Conservation (phyloP, 495 filamentous ascomycete genomes). For the Emericellopsis terricola region DNA sequence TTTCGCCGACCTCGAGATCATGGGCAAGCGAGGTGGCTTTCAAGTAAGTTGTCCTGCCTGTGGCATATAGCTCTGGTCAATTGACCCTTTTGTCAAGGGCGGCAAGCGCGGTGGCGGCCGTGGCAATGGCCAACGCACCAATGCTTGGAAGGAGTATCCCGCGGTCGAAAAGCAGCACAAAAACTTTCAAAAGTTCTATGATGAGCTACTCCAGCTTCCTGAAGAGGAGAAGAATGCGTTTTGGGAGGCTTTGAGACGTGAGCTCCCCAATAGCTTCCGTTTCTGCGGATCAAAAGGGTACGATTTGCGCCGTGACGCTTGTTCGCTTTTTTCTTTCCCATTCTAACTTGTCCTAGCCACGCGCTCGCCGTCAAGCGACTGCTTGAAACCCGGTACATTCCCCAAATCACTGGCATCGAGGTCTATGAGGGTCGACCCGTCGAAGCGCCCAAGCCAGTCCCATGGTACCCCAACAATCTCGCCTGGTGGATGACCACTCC, state of each 20-base stretch:
- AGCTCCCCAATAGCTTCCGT: slow-evolving; percentile 88
- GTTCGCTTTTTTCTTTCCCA: not conserved
- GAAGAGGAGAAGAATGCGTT: slow-evolving; percentile 61
- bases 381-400: slow-evolving; percentile 73
- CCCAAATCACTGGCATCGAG: slow-evolving; percentile 65
- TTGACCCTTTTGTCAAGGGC: too few species aligned
- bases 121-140: slow-evolving; percentile 2
- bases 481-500: slow-evolving; percentile 95
- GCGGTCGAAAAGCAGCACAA: slow-evolving; percentile 55
- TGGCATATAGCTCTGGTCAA: too few species aligned
- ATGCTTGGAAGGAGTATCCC: slow-evolving; percentile 27
- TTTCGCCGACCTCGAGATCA: too few species aligned
- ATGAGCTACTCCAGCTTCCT: slow-evolving; percentile 47
- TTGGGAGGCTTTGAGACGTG: slow-evolving; percentile 61
- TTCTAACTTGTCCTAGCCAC: slow-evolving; percentile 28
- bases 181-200: slow-evolving; percentile 69
- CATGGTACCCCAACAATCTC: slow-evolving; percentile 84
- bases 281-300: slow-evolving; percentile 88
- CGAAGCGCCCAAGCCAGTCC: slow-evolving; percentile 58
- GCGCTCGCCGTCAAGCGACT: slow-evolving; percentile 73
- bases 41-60: too few species aligned
- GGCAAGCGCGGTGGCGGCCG: slow-evolving; percentile 5
- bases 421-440: slow-evolving; percentile 59
- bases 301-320: not conserved
- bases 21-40: too few species aligned